Conservation (phyloP, 441 rosid species). For the Corymbia calophylla region DNA sequence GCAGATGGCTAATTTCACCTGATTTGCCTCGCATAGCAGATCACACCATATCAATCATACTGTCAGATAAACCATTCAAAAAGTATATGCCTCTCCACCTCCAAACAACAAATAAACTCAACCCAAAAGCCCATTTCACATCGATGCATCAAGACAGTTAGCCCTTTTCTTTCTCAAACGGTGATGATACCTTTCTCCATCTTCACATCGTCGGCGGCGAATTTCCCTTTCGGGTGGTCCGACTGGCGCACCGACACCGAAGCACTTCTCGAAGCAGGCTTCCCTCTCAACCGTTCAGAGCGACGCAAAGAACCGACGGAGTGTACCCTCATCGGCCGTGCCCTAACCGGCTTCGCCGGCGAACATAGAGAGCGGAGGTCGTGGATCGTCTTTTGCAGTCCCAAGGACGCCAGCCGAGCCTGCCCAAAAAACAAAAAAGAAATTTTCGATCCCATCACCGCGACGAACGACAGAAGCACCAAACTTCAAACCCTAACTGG, state of each 20-base stretch:
- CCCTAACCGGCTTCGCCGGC: background rate
- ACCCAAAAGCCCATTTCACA: background rate
- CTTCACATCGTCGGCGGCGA: background rate
- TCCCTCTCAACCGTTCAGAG: conserved; percentile 16
- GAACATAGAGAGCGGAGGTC: conserved; percentile 21
- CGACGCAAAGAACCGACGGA: conserved; percentile 16
- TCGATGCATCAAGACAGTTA: background rate
- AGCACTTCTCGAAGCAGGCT: background rate
- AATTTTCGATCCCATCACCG: background rate
- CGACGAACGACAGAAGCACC: background rate
- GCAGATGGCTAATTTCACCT: background rate
- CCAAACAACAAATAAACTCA: background rate
- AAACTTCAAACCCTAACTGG: background rate
- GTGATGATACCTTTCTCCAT: background rate
- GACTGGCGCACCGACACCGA: conserved; percentile 2
- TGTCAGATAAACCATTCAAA: background rate
- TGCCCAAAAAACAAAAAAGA: background rate
- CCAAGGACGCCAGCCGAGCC: conserved; percentile 35
- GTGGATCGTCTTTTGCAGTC: conserved; percentile 23
- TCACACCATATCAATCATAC: background rate
- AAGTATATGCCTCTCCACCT: background rate
- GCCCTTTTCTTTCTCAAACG: background rate
- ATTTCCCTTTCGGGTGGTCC: background rate
- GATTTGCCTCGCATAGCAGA: background rate
- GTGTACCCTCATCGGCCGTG: background rate